A percentile compares a stretch with the other conserved stretches of the same genome.
These are phyloP conservation scores for Chlorella vulgaris DNA, from an alignment of 139 green algal genomes.

Conservation along the genomic window DNA sequence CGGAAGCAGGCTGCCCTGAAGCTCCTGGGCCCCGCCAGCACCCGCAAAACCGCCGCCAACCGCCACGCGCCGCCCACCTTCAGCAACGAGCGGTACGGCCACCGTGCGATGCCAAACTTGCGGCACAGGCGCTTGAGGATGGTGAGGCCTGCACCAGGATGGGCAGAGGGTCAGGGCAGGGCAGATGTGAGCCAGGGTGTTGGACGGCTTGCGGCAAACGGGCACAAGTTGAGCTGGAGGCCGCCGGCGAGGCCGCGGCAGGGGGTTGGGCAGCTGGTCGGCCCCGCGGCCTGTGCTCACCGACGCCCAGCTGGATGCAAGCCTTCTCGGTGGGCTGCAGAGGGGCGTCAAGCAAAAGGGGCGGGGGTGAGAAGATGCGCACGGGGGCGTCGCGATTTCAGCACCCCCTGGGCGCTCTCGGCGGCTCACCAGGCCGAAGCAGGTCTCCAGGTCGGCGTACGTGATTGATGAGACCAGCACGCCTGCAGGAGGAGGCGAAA, in stretches of 20 bases:
- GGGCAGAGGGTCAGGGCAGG: too few species aligned
- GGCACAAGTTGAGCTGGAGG: neutral
- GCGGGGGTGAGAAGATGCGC: neutral
- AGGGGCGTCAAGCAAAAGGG: neutral
- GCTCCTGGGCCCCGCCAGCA: neutral
- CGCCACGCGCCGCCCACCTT: neutral
- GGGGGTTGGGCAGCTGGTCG: neutral
- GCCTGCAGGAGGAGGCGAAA: neutral
- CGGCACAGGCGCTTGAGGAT: constrained; percentile 31
- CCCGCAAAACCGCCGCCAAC: neutral
- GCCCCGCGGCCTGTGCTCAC: too few species aligned
- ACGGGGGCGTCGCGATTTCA: neutral
- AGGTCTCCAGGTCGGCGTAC: neutral
- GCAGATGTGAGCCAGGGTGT: neutral
- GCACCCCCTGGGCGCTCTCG: neutral
- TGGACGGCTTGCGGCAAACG: neutral
- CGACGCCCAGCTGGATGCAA: constrained; percentile 22
- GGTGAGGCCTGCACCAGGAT: constrained; percentile 19
- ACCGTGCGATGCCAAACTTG: constrained; percentile 27
- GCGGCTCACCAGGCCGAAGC: constrained; percentile 8
- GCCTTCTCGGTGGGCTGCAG: constrained; percentile 28
- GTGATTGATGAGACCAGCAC: constrained; percentile 10
- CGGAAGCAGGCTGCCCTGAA: neutral
- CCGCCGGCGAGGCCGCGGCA: neutral
- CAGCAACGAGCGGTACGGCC: constrained; percentile 25